Base-by-base conservation (phyloP, 306 rosid species). In the Lotus japonicus region DNA sequence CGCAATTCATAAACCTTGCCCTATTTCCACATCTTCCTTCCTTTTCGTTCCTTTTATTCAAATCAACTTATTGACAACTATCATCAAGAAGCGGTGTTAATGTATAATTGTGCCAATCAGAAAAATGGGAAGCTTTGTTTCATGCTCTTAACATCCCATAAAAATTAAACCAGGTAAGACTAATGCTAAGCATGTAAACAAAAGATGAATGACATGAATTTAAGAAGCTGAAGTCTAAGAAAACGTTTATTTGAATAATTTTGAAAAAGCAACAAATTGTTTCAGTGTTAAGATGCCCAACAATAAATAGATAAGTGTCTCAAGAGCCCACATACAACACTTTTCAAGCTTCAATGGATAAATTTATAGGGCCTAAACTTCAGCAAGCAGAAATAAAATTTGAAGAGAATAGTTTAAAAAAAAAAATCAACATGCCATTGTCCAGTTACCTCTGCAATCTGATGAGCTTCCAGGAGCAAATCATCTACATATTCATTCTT, bases 371-470 rank as follows among this genome's bases (percentile, higher is more conserved):
- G 26, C 45, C 21, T 16, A 23, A 31, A 14, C 23, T 52, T 12
- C 43, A 44, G 45, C 45, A 10, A 41, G 15, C 74, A 16, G 45
- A 15, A 36, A 64, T 10, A 31, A 23, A 10, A n/a, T 31, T 43
- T 3, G 3, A 19, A 15, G 49, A 17, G 7, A 43, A n/a, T 11
- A 18, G 36, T 13, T 38, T 8, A 6, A 2, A 0, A 17, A 31
- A 16, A 36, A 33, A 11, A 9, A 11, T 3, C 33, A 57, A 5
- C 16, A 54, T 23, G 31, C 21, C 50, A 61, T 38, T 21, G 31
- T 50, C 14, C 62, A 57, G 15, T 82, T 78, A 85, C 91, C 90
- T 70, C 19, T 42, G 52, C 45, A 54, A 72, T 69, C 41, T 65
- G 36, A 7, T 77, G 3, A 58, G 7, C 80, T 68, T 89, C 89